Conservation (phyloP, 352 stramenopile genomes). For the Globisporangium nodosum region DNA sequence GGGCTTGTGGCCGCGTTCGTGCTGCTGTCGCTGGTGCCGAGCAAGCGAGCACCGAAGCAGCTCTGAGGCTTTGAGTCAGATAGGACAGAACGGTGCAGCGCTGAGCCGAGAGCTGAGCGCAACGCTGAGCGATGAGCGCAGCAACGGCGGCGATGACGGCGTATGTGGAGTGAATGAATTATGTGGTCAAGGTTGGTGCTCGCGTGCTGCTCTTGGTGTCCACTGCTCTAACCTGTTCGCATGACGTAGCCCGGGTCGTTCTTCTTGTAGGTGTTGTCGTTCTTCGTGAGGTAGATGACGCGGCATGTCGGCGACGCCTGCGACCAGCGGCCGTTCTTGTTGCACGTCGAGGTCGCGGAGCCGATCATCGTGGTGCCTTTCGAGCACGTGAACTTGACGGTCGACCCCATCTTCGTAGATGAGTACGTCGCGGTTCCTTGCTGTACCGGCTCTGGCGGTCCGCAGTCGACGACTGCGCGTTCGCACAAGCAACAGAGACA, state of each 20-base stretch:
- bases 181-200: no score
- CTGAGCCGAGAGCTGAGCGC: no score
- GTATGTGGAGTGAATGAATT: not conserved
- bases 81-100: no score
- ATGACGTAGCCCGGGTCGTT: conserved; percentile 35
- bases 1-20: conserved; percentile 49
- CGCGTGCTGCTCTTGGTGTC: not conserved
- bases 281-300: conserved; percentile 30
- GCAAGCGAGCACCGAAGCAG: conserved; percentile 48
- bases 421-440: conserved; percentile 39
- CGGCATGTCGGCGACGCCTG: conserved; percentile 29
- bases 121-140: no score
- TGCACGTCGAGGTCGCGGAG: conserved; percentile 25
- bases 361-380: conserved; percentile 35
- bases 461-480: conserved; percentile 12
- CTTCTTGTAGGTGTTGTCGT: conserved; percentile 57
- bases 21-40: conserved; percentile 60
- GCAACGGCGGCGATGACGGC: no score
- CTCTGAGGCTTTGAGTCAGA: conserved; percentile 1
- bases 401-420: conserved; percentile 26
- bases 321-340: conserved; percentile 31
- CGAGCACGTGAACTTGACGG: conserved; percentile 33
- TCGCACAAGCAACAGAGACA: not conserved
- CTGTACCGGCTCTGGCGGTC: conserved; percentile 22
- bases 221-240: not conserved